Conservation (phyloP, 805 yeast species). For the Pichia membranifaciens region DNA sequence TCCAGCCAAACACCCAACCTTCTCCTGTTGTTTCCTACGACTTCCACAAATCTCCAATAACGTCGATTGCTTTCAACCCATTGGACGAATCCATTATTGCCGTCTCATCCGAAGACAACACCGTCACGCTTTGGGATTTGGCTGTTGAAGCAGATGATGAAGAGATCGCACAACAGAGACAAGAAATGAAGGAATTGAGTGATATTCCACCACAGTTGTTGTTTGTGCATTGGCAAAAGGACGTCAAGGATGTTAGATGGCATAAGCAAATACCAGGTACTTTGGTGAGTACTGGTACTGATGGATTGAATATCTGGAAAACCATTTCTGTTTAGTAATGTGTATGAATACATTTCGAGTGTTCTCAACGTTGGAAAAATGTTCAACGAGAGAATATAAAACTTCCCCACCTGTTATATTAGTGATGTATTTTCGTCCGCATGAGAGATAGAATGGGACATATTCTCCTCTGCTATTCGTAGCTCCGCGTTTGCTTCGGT, state of each 20-base stretch:
- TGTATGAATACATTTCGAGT: background rate
- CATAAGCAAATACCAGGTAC: conserved; percentile 96
- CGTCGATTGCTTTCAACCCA: conserved; percentile 92
- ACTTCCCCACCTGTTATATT: background rate
- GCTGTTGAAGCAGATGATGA: conserved; percentile 99
- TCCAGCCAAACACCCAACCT: conserved; percentile 54
- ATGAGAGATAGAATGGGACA: background rate
- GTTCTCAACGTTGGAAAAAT: no score
- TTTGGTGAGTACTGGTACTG: conserved; percentile 89
- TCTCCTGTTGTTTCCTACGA: conserved; percentile 91
- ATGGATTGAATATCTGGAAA: conserved; percentile 93
- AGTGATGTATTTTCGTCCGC: conserved; percentile 9
- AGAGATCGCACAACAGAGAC: conserved; percentile 80
- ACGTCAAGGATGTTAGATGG: conserved; percentile 98
- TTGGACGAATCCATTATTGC: conserved; percentile 93
- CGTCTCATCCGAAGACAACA: conserved; percentile 92
- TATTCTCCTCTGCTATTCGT: conserved; percentile 13
- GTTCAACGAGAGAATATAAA: no score
- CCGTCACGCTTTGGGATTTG: conserved; percentile 96
- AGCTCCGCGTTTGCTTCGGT: conserved; percentile 22
- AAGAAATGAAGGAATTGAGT: conserved; percentile 70
- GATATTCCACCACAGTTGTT: conserved; percentile 93
- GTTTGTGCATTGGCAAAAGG: conserved; percentile 97
- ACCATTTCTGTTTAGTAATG: conserved; percentile 77
- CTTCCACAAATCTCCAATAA: conserved; percentile 90